Evolutionary conservation across 2,329 filamentous ascomycete species (phyloP), one percentile per base, ranked within the genome.

Genomic region (Epichloe glyceriae): DNA sequence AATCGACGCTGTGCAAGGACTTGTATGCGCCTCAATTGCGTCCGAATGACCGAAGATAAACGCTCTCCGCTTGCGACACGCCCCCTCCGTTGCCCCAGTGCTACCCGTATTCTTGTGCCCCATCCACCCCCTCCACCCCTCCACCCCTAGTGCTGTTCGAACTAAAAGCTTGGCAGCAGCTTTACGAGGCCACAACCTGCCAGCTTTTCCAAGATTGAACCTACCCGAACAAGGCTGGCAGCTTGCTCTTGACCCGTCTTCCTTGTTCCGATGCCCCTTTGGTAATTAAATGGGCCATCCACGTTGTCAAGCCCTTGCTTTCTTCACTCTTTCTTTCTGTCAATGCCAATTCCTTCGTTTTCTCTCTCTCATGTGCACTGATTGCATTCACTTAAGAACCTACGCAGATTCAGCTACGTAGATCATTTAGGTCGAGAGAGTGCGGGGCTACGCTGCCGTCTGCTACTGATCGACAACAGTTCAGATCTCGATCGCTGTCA

Each of bases 151-250:
- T 42, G 8, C 33, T 10, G 38, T 15, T 30, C 6, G 17, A 42
- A 26, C 37, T 34, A 26, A 37, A 17, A 26, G 20, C 34, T n/a
- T 34, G 48, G 42, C 35, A 39, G 48, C 22, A 46, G 26, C 42
- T 46, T 50, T 46, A 50, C 48, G 48, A 50, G 40, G 33, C 14
- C 4, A 10, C 40, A 44, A 15, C 20, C 40, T 50, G 40, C 33
- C 47, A 22, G 11, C 19, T 22, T 43, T 22, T 34, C 47, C 47
- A 40, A 43, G 41, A 30, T 19, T 49, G 47, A 43, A 5, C 19
- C 41, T 22, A 5, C 41, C 41, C 14, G 22, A 14, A 44, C 20
- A 44, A 44, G 19, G 41, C 22, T 44, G 41, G 22, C 22, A 44
- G 22, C 41, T 44, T 26, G 41, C 20, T 41, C 39, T 40, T 42